Evolutionary conservation across 129 eudicot genomes (phyloP), one percentile per base, ranked within the genome.

Genomic region (Lonicera japonica): DNA sequence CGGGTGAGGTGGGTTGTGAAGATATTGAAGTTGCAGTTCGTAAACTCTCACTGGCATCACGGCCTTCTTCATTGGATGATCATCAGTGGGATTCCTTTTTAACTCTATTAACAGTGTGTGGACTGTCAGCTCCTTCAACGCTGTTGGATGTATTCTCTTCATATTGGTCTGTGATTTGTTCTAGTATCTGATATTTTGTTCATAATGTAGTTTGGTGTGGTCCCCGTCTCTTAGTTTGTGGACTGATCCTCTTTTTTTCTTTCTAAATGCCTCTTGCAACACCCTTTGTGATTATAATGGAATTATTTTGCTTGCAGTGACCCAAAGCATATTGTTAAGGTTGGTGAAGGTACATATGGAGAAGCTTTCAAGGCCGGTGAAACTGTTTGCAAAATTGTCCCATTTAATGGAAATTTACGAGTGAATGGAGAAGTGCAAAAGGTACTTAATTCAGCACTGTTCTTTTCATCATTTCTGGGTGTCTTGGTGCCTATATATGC

Each of bases 321-420:
- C 53, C 65, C 75, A 43, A 70, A 70, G 69, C 79, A 73, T 57
- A 81, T 94, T 25, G 69, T 64, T 21, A 94, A 94, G 77, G 78
- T 94, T 64, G 99, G 99, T 48, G 99, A 94, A 73, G 99, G 99
- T 67, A 94, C 99, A n/a, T 94, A 73, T 70, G 99, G 99, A 50
- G 99, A 94, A 73, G 99, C 89, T 38, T 94, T 94, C 61, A 80
- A 71, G 45, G 96, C 95, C 51, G 99, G 99, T 40, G 60, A 50
- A 58, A 66, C 76, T 46, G 96, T 88, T 56, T 94, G 96, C 78
- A 94, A 94, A 74, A 70, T 94, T 69, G 99, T 94, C n/a, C 99
- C 99, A 21, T 79, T 88, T 75, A 81, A 83, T 69, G 99, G 99
- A 58, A 91, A 94, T 64, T 71, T 76, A 12, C 70, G 70, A 52